These are phyloP conservation scores for Apodospora peruviana DNA, from an alignment of 495 filamentous ascomycete genomes.

Conservation along the genomic window DNA sequence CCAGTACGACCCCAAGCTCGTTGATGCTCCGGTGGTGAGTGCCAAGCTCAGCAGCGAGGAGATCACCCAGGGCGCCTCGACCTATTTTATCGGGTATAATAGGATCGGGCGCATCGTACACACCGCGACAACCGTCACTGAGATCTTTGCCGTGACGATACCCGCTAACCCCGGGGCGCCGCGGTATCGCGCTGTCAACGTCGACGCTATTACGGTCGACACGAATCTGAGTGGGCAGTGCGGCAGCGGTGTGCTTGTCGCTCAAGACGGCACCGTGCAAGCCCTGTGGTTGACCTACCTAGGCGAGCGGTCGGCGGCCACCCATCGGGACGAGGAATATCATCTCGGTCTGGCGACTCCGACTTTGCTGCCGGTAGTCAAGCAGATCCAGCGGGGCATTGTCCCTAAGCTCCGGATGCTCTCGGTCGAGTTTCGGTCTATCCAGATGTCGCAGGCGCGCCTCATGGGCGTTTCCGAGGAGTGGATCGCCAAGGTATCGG, in stretches of 20 bases:
- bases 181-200: slow-evolving; percentile 91
- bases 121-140: slow-evolving; percentile 89
- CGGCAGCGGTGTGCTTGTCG: slow-evolving; percentile 87
- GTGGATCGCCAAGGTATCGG: slow-evolving; percentile 85
- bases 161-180: slow-evolving; percentile 87
- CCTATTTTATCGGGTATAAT: slow-evolving; percentile 95
- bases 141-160: slow-evolving; percentile 96
- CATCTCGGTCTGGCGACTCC: slow-evolving; percentile 91
- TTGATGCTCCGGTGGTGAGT: slow-evolving; percentile 86
- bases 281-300: slow-evolving; percentile 96
- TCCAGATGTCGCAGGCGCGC: slow-evolving; percentile 95
- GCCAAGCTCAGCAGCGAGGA: slow-evolving; percentile 73
- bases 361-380: slow-evolving; percentile 75
- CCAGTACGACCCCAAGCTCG: slow-evolving; percentile 88
- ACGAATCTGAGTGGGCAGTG: slow-evolving; percentile 86
- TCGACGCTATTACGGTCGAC: slow-evolving; percentile 97
- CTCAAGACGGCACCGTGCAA: slow-evolving; percentile 86
- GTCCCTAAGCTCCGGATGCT: slow-evolving; percentile 81
- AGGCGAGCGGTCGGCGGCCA: slow-evolving; percentile 73
- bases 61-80: slow-evolving; percentile 84
- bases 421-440: slow-evolving; percentile 87
- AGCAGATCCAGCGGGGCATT: slow-evolving; percentile 73
- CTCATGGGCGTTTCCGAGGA: slow-evolving; percentile 96
- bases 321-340: slow-evolving; percentile 90
- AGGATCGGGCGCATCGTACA: slow-evolving; percentile 90